Evolutionary conservation across 2,329 filamentous ascomycete genomes (phyloP), one percentile per base, ranked within the genome.

Genomic region (Penicillium sp.): DNA sequence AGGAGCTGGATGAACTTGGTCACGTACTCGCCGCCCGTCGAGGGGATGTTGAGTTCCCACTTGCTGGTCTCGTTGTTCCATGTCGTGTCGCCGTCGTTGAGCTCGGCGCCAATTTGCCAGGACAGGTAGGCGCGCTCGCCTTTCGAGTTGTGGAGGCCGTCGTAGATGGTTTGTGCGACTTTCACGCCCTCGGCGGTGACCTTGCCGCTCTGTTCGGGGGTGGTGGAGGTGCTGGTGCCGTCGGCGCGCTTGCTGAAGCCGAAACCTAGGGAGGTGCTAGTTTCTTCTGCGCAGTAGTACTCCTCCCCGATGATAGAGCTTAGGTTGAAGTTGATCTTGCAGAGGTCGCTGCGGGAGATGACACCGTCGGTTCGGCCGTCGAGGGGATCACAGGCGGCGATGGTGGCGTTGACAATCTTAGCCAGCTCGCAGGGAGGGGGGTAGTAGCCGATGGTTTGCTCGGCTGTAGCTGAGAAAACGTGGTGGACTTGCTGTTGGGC

Each of bases 301-400:
- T 76, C 48, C 51, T 72, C 59, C n/a, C 82, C 82, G 53, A 84
- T 70, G 40, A 75, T 77, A 16, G 73, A 69, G 55, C 68, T 77
- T 31, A 81, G 62, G 63, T 84, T 75, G 66, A 78, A 80, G 41
- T 78, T 63, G 6, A 79, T 61, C 55, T 72, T 75, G 73, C 79
- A 82, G 9, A 82, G 73, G 51, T 81, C 79, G 0, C 75, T 77
- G 5, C 80, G 74, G 8, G 78, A 72, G 43, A 86, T 75, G 5
- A 85, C 80, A 13, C 82, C 82, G 54, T 86, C 83, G 0, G 73
- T 76, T 44, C 75, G 75, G 6, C 84, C 83, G 54, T 86, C 83
- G 6, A 86, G 72, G 8, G 76, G 71, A 59, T 86, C 83, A 50
- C 83, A 86, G 36, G 78, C 78, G 1, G 72, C 71, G 46, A 85